Evolutionary conservation across 73 alveolate species (phyloP).

Genomic region (Paramecium sexaurelia): DNA sequence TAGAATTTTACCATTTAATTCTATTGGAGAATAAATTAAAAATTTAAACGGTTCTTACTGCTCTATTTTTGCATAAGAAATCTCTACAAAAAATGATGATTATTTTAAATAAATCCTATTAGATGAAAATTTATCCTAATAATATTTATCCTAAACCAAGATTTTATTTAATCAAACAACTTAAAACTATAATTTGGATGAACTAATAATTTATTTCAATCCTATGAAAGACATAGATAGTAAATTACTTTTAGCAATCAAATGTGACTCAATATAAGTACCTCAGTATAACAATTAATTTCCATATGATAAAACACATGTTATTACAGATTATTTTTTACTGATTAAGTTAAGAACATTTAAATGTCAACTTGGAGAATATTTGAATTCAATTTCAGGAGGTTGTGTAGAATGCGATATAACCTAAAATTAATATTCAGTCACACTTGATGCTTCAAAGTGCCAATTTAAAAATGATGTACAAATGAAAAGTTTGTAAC

Average conservation of each 20-base stretch:
- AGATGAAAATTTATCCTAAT: background rate
- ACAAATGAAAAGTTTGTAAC: background rate
- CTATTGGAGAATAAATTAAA: background rate
- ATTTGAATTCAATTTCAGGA: background rate
- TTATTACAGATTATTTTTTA: background rate
- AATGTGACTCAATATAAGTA: background rate
- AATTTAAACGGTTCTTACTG: background rate
- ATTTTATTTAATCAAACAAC: background rate
- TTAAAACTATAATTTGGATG: background rate
- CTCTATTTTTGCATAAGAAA: background rate
- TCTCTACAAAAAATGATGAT: background rate
- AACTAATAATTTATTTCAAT: background rate
- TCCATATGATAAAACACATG: background rate
- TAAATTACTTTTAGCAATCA: background rate
- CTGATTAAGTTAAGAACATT: background rate
- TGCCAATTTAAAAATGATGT: background rate
- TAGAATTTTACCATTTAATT: background rate
- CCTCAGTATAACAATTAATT: background rate
- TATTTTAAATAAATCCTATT: background rate
- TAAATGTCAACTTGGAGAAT: slow-evolving; percentile 1
- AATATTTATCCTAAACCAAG: background rate
- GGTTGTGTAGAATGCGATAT: background rate
- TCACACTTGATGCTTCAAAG: background rate
- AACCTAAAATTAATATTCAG: background rate
- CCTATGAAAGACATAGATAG: background rate